Conservation (phyloP, 2,329 filamentous ascomycete genomes). For the Diaporthe longicolla region DNA sequence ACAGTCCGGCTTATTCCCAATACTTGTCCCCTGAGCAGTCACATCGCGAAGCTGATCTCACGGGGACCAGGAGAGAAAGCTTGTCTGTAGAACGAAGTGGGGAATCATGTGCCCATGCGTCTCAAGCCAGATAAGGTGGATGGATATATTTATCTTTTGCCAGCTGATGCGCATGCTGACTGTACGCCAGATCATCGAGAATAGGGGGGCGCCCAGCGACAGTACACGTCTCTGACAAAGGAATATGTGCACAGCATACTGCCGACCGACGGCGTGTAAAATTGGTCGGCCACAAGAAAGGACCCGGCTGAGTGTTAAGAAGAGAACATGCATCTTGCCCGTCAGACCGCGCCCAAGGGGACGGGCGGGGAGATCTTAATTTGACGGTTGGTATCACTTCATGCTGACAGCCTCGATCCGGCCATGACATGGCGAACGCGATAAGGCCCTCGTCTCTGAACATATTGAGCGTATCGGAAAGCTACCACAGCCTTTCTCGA, state of each 20-base stretch:
- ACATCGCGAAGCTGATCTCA: neutral
- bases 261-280: neutral
- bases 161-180: neutral
- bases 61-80: neutral
- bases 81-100: neutral
- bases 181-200: neutral
- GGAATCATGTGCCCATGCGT: neutral
- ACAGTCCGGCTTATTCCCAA: neutral
- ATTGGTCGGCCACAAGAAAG: neutral
- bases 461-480: neutral
- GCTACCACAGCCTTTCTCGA: too few species aligned
- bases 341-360: neutral
- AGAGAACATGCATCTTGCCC: neutral
- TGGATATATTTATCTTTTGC: neutral
- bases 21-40: neutral
- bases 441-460: too few species aligned
- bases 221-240: too few species aligned
- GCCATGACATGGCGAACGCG: too few species aligned
- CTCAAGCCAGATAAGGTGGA: neutral
- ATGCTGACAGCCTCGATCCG: neutral
- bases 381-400: neutral
- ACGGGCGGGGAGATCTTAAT: neutral
- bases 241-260: neutral
- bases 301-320: neutral
- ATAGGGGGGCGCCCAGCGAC: neutral